Base-by-base conservation (phyloP, 2,329 filamentous ascomycete species). In the Beauveria varroae region DNA sequence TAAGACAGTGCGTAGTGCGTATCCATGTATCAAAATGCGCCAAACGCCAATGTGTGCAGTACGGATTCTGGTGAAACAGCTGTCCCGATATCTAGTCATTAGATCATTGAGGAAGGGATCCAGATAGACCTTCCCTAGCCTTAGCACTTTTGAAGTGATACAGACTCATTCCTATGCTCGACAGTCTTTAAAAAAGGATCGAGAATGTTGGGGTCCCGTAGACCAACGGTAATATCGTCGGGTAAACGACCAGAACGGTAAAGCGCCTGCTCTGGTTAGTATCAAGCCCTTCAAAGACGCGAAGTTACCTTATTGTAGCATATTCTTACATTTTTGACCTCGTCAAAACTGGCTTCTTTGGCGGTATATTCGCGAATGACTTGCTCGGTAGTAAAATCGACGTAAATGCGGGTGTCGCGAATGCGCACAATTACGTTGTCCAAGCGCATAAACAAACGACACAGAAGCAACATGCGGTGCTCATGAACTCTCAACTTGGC, bases 401-500 rank as follows among this genome's bases (percentile, higher is more conserved):
- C 85, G 73, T 96, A 99, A 40, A 99, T 81, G 64, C 95, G 82
- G 1, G 93, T 98, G 71, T 99, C 95, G 60, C 93, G 82, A 62
- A 99, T 84, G 62, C 95, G 82, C 62, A 97, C 84, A 49, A 99
- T 71, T 51, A 99, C 95, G 68, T 91, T 89, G 70, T 99, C 95
- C 44, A 99, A 79, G 62, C 95, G 83, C 88, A 99, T 90, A 74
- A 96, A 99, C 71, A 97, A 87, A 26, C 95, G 83, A 66, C 85
- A 86, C 3, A 99, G 83, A 63, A 99, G 79, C 60, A 99, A 81
- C 76, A 99, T 86, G 60, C 95, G 82, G 68, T 88, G 85, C 60
- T 93, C 91, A 87, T 98, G 97, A 61, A 98, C 93, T 63, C 95
- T 83, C 56, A 98, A 79, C 79, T 99, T 99, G 75, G 89, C 91